These are phyloP conservation scores for Saccharomycopsis amapae DNA, from an alignment of 805 yeast genomes.

Conservation along the genomic window DNA sequence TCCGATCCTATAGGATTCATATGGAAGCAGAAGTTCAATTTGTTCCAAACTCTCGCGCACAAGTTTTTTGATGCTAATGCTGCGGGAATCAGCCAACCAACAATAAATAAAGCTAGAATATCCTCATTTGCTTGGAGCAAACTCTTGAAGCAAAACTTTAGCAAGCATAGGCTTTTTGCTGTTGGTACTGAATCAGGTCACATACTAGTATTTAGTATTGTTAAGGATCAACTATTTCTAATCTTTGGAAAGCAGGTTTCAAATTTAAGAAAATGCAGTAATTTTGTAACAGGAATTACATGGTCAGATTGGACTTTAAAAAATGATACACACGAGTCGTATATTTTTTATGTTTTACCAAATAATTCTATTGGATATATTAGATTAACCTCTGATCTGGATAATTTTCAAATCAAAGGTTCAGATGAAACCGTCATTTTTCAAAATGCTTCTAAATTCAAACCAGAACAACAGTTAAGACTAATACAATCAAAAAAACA, in stretches of 20 bases:
- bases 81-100: neutral
- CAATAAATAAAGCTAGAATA: neutral
- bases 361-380: constrained; percentile 3
- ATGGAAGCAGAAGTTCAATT: constrained; percentile 4
- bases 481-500: no score
- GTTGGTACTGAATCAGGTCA: constrained; percentile 10
- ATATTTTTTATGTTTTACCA: neutral
- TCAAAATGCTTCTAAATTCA: no score
- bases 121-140: constrained; percentile 11
- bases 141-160: neutral
- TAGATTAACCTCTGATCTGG: neutral
- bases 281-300: neutral
- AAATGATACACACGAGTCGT: neutral
- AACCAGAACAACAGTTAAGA: no score
- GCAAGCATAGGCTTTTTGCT: neutral
- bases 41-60: neutral
- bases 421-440: no score
- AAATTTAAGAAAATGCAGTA: neutral
- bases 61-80: neutral
- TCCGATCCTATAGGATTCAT: neutral
- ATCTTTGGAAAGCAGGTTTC: neutral
- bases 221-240: neutral
- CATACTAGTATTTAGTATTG: constrained; percentile 2
- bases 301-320: constrained; percentile 6
- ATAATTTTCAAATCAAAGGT: neutral